Conservation (phyloP, 495 filamentous ascomycete genomes). For the Aspergillus nanangensis region DNA sequence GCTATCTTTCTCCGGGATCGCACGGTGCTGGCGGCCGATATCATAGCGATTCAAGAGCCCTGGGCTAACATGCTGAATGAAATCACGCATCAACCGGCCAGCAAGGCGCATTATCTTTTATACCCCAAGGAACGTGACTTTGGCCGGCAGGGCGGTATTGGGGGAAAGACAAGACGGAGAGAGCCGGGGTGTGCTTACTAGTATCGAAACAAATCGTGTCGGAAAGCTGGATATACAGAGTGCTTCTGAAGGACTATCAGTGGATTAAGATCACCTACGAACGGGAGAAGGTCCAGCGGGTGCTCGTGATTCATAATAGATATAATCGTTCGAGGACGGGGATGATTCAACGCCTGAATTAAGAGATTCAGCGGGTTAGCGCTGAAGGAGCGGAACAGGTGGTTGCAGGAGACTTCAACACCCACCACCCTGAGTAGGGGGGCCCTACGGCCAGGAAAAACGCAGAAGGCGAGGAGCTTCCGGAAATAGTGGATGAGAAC, state of each 20-base stretch:
- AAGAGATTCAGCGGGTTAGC: neutral
- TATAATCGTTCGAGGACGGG: neutral
- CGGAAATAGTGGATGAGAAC: too few species aligned
- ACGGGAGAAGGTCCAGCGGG: neutral
- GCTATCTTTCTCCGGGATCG: neutral
- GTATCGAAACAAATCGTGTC: neutral
- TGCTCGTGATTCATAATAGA: neutral
- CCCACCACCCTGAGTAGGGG: too few species aligned
- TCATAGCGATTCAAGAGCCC: neutral
- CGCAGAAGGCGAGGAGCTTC: too few species aligned
- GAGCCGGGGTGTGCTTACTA: neutral
- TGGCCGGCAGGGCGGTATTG: neutral
- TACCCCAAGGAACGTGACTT: neutral
- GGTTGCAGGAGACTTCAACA: neutral
- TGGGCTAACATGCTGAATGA: neutral
- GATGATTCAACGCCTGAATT: neutral
- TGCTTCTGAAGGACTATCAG: neutral
- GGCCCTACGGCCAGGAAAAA: too few species aligned
- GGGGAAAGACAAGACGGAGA: neutral
- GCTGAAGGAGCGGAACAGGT: neutral
- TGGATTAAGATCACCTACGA: neutral
- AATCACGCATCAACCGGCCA: neutral
- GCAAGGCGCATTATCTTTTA: neutral
- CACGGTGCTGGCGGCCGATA: neutral
- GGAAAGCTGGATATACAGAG: neutral